Percentiles rank a stretch among this genome's conserved stretches.
Conservation (phyloP, 495 filamentous ascomycete genomes). For the Neurospora sp. region DNA sequence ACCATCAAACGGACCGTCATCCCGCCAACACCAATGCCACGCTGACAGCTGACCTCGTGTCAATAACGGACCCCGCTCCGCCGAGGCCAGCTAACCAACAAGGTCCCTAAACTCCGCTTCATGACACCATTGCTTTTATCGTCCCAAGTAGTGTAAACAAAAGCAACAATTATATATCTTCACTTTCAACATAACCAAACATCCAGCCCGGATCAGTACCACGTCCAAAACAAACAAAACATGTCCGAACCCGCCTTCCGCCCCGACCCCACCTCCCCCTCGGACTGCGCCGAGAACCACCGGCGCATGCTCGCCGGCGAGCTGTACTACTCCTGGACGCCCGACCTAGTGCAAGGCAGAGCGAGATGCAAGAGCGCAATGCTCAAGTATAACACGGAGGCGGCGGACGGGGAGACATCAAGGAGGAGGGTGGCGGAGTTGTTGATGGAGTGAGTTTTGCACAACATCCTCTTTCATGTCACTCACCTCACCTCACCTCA, state of each 20-base stretch:
- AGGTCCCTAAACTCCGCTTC: neutral
- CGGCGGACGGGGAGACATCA: slow-evolving; percentile 39
- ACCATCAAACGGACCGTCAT: neutral
- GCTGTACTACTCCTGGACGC: slow-evolving; percentile 39
- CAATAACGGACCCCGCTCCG: neutral
- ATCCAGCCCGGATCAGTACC: neutral
- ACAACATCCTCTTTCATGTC: neutral
- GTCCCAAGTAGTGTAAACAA: neutral
- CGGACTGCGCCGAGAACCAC: slow-evolving; percentile 31
- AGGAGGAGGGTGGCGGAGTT: slow-evolving; percentile 52
- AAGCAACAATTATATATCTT: neutral
- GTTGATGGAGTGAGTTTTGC: slow-evolving; percentile 58
- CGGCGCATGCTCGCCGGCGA: slow-evolving; percentile 41
- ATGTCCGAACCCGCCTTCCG: neutral
- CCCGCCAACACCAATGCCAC: neutral
- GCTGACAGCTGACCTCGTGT: neutral
- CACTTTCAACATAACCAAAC: too few species aligned
- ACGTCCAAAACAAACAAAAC: neutral
- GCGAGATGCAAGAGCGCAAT: slow-evolving; percentile 48
- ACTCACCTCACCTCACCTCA: neutral
- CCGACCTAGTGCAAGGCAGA: slow-evolving; percentile 44
- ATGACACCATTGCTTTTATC: neutral
- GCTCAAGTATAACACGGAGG: slow-evolving; percentile 46
- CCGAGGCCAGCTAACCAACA: neutral
- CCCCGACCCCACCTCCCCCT: neutral